Conservation (phyloP, 2,329 filamentous ascomycete genomes). For the Fonsecaea pugnacius region DNA sequence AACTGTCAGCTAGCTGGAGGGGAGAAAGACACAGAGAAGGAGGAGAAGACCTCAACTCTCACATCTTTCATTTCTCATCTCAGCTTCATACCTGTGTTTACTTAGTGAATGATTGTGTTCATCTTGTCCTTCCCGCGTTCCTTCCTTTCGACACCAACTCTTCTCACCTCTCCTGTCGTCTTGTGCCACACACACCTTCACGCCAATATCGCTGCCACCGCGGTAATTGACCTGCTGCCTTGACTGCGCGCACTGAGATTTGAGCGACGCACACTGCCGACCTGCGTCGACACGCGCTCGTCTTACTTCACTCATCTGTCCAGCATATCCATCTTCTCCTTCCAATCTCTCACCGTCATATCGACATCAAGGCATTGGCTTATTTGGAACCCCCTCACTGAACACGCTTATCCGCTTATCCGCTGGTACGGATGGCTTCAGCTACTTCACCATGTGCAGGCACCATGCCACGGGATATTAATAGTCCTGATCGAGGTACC, state of each 20-base stretch:
- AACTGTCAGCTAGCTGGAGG: conserved; percentile 6
- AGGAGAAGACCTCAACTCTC: conserved; percentile 1
- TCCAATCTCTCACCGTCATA: conserved; percentile 22
- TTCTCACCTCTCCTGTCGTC: conserved; percentile 12
- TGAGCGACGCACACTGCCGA: conserved; percentile 19
- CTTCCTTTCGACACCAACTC: conserved; percentile 15
- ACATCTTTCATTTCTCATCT: not conserved
- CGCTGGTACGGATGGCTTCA: conserved; percentile 34
- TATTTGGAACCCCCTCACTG: conserved; percentile 25
- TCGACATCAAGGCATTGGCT: conserved; percentile 17
- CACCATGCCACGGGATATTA: conserved; percentile 23
- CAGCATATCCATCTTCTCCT: conserved; percentile 26
- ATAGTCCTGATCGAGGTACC: conserved; percentile 21
- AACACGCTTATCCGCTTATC: conserved; percentile 28
- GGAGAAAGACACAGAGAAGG: not conserved
- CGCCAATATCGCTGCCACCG: conserved; percentile 5
- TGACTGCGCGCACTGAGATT: conserved; percentile 2
- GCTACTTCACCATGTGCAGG: conserved; percentile 23
- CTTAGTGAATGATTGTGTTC: conserved; percentile 9
- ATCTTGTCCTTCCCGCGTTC: conserved; percentile 15
- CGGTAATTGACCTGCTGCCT: conserved; percentile 13
- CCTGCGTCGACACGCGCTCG: conserved; percentile 24
- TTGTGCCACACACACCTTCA: conserved; percentile 19
- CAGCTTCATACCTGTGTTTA: not conserved
- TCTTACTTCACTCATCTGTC: conserved; percentile 29